Percentiles rank a stretch among this genome's conserved stretches.
These are phyloP conservation scores for Cavenderia fasciculata DNA, from an alignment of 78 protist genomes.

Conservation along the genomic window DNA sequence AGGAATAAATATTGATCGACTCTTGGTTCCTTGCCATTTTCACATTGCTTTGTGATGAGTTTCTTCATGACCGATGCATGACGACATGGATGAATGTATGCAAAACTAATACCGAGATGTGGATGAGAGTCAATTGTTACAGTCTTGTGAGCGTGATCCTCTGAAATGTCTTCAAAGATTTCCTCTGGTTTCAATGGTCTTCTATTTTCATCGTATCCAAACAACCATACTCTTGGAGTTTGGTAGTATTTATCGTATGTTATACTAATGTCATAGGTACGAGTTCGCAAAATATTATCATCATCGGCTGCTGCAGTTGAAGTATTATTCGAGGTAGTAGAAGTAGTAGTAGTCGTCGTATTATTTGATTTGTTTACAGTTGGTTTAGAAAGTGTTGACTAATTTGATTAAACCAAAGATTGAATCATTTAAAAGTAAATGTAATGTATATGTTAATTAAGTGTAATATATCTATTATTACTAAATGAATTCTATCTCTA, in stretches of 20 bases:
- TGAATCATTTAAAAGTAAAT: no score
- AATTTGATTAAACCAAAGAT: no score
- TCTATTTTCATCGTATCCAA: conserved; percentile 92
- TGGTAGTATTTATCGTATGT: conserved; percentile 96
- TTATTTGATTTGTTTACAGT: neutral
- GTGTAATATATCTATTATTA: no score
- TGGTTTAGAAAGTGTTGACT: conserved; percentile 36
- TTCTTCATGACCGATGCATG: conserved; percentile 94
- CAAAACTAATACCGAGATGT: conserved; percentile 81
- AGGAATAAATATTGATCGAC: conserved; percentile 89
- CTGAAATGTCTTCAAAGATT: conserved; percentile 95
- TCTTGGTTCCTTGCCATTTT: conserved; percentile 71
- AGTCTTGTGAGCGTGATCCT: conserved; percentile 97
- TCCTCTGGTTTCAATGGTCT: conserved; percentile 80
- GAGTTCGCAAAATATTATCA: conserved; percentile 86
- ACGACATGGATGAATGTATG: conserved; percentile 94
- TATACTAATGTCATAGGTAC: conserved; percentile 93
- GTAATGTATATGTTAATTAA: no score
- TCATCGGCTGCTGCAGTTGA: conserved; percentile 34
- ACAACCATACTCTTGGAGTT: conserved; percentile 94
- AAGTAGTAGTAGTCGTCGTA: neutral
- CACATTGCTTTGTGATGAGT: conserved; percentile 84
- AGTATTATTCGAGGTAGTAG: neutral
- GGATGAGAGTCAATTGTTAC: conserved; percentile 98
- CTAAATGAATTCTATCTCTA: neutral